These are phyloP conservation scores for Mycena filopes DNA, from an alignment of 768 basidiomycete species.

Conservation along the genomic window DNA sequence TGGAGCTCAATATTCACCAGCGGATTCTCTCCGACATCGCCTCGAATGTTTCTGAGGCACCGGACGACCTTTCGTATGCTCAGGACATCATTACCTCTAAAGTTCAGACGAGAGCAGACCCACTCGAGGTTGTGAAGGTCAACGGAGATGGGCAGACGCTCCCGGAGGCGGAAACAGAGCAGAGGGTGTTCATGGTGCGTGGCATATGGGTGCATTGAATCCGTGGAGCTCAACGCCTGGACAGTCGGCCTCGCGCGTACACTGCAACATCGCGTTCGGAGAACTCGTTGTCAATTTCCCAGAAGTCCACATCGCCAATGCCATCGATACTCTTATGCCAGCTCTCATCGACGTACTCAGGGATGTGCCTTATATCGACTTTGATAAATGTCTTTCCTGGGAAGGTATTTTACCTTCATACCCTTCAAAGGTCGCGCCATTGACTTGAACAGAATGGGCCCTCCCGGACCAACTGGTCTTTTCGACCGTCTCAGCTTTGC, in stretches of 20 bases:
- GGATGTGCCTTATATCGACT: slow-evolving; percentile 81
- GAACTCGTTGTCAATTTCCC: slow-evolving; percentile 78
- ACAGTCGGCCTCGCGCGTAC: slow-evolving; percentile 76
- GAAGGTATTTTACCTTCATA: slow-evolving; percentile 59
- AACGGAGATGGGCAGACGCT: slow-evolving; percentile 37
- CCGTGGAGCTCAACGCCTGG: slow-evolving; percentile 12
- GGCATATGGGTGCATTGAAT: background rate
- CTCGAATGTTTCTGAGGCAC: slow-evolving; percentile 58
- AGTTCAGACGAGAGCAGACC: slow-evolving; percentile 56
- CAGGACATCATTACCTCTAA: slow-evolving; percentile 71
- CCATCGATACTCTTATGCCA: slow-evolving; percentile 63
- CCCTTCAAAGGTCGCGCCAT: background rate
- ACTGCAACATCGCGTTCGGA: slow-evolving; percentile 87
- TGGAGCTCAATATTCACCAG: slow-evolving; percentile 84
- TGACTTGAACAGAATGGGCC: slow-evolving; percentile 75
- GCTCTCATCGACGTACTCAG: slow-evolving; percentile 74
- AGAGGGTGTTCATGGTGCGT: slow-evolving; percentile 70
- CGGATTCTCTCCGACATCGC: slow-evolving; percentile 82
- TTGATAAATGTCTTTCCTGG: slow-evolving; percentile 84
- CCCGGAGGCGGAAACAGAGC: slow-evolving; percentile 41
- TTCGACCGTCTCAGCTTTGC: slow-evolving; percentile 79
- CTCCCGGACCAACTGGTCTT: slow-evolving; percentile 87
- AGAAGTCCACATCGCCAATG: slow-evolving; percentile 59
- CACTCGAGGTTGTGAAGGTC: slow-evolving; percentile 36
- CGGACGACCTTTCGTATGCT: slow-evolving; percentile 58